phyloP scores from a whole-genome alignment of 306 rosid species.

The Malus sieversii region DNA sequence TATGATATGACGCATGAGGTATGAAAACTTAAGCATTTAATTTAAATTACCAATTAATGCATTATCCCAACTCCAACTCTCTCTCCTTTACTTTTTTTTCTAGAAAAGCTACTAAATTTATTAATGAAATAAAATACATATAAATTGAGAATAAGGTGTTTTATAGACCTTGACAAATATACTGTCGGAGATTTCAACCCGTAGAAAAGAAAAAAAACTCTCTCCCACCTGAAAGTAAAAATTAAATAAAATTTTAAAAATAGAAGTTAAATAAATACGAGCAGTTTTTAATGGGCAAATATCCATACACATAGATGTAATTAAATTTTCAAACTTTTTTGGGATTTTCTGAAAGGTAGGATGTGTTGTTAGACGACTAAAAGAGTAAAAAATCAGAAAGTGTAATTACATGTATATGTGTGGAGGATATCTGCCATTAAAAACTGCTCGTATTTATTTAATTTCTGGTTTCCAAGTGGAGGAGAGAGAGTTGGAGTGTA shows the following conservation, averaged over 20 bases:
- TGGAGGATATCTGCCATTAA: not conserved
- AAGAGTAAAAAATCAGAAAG: not conserved
- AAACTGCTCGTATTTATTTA: not conserved
- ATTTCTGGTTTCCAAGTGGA: not conserved
- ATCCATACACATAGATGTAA: not conserved
- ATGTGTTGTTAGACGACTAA: no score
- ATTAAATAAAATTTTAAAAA: no score
- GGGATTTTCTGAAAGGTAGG: no score
- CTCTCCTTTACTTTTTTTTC: no score
- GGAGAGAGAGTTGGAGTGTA: not conserved
- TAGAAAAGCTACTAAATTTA: no score
- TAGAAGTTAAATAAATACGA: not conserved
- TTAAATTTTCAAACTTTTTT: not conserved
- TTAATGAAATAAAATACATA: no score
- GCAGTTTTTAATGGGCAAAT: no score
- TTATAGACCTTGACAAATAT: no score
- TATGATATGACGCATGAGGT: not conserved
- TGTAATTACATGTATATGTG: not conserved
- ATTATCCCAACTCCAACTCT: not conserved
- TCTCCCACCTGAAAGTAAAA: no score
- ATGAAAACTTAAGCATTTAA: not conserved
- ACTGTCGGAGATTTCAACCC: no score
- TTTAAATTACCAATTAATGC: not conserved
- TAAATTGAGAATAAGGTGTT: no score
- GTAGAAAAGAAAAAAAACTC: no score